Conservation (phyloP, 2,329 filamentous ascomycete genomes). For the Aspergillus arachidicola region DNA sequence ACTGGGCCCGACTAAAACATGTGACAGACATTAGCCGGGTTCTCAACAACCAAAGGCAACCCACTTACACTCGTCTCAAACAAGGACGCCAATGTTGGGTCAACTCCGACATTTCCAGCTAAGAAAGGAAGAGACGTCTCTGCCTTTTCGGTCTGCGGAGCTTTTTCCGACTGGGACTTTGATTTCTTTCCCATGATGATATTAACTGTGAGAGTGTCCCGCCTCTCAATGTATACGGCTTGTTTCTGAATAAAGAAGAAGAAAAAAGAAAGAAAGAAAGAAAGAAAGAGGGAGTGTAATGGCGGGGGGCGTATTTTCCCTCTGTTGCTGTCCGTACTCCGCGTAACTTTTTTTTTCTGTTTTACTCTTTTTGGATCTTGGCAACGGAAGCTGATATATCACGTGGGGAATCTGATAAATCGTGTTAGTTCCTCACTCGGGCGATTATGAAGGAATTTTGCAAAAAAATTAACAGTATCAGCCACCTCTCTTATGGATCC, state of each 20-base stretch:
- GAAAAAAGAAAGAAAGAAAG: background rate
- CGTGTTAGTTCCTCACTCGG: background rate
- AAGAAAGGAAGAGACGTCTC: conserved; percentile 44
- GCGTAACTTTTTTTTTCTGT: conserved; percentile 7
- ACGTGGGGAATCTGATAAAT: conserved; percentile 13
- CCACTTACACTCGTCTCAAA: conserved; percentile 72
- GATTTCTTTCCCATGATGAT: conserved; percentile 39
- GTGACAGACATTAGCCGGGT: conserved; percentile 3
- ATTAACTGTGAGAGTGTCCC: background rate
- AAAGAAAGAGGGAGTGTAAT: background rate
- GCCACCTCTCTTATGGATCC: too few species aligned
- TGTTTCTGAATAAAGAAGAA: background rate
- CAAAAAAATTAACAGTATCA: too few species aligned
- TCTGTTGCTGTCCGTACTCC: background rate
- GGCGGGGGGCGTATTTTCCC: background rate
- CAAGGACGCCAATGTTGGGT: conserved; percentile 69
- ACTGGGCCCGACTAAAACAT: conserved; percentile 42
- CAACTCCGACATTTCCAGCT: conserved; percentile 65
- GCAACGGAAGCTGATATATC: conserved; percentile 15
- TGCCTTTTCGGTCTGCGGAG: conserved; percentile 10
- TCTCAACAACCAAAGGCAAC: background rate
- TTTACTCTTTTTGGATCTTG: conserved; percentile 13
- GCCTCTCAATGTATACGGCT: background rate
- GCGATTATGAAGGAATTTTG: too few species aligned
- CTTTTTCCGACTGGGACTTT: conserved; percentile 30